Evolutionary conservation across 148 eudicot species (phyloP).

Genomic region (Rhododendron williamsianum): DNA sequence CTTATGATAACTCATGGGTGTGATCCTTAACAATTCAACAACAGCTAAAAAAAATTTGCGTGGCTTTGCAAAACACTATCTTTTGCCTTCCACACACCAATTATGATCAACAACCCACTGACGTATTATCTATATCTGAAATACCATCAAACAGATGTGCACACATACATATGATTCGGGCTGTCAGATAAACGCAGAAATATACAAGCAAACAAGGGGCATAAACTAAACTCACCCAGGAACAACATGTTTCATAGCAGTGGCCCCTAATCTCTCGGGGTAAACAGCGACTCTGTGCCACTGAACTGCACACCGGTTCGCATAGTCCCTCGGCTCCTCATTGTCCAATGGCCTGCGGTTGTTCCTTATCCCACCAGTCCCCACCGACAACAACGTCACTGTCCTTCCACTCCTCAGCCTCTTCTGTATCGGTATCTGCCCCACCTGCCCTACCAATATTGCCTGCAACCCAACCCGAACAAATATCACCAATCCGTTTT

Average conservation of each 20-base stretch:
- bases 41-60: not conserved
- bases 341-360: slow-evolving; percentile 74
- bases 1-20: not conserved
- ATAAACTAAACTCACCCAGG: slow-evolving; percentile 57
- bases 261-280: slow-evolving; percentile 47
- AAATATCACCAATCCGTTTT: not conserved
- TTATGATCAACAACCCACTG: not conserved
- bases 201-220: not conserved
- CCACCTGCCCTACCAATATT: slow-evolving; percentile 77
- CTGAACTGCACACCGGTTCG: slow-evolving; percentile 77
- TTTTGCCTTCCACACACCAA: not conserved
- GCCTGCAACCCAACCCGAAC: slow-evolving; percentile 35
- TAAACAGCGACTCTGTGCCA: slow-evolving; percentile 94
- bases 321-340: slow-evolving; percentile 84
- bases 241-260: slow-evolving; percentile 48
- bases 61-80: not conserved
- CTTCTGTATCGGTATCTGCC: slow-evolving; percentile 77
- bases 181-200: not conserved
- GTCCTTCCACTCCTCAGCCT: slow-evolving; percentile 53
- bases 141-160: not conserved
- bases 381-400: slow-evolving; percentile 59
- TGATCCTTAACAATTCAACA: not conserved
- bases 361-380: slow-evolving; percentile 88
- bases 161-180: not conserved
- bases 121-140: not conserved